A percentile compares a stretch with the other conserved stretches of the same genome.
Conservation (phyloP, 1,139 yeast genomes). For the Blastobotrys petasosporus region DNA sequence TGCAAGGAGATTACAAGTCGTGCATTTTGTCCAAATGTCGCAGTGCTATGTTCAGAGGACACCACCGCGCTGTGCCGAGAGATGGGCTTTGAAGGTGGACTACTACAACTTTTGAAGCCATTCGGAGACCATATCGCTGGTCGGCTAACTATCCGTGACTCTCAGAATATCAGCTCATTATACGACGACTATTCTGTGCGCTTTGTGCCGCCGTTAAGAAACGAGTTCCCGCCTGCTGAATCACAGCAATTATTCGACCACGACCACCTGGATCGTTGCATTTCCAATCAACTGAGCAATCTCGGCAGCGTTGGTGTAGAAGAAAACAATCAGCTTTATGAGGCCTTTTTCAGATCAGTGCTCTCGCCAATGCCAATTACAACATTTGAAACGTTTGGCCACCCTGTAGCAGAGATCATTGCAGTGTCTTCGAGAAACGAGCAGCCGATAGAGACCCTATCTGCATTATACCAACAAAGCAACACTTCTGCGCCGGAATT, state of each 20-base stretch:
- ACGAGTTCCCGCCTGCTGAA: neutral
- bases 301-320: neutral
- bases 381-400: constrained; percentile 85
- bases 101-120: constrained; percentile 38
- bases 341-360: constrained; percentile 53
- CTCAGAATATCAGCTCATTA: constrained; percentile 28
- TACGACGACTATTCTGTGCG: constrained; percentile 32
- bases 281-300: neutral
- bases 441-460: constrained; percentile 48
- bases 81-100: constrained; percentile 33
- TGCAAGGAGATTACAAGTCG: constrained; percentile 26
- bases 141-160: constrained; percentile 39
- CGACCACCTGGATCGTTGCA: too few relatives aligned
- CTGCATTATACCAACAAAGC: constrained; percentile 32
- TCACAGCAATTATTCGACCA: too few relatives aligned
- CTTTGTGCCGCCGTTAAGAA: constrained; percentile 16
- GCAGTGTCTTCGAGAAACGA: constrained; percentile 46
- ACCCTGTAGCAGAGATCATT: constrained; percentile 75
- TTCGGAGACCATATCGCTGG: constrained; percentile 39
- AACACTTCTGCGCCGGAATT: constrained; percentile 31
- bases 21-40: constrained; percentile 53
- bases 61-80: constrained; percentile 45
- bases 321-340: constrained; percentile 40
- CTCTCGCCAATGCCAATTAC: constrained; percentile 58
- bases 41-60: constrained; percentile 48